These are phyloP conservation scores for Parastagonospora nodorum DNA, from an alignment of 2,329 filamentous ascomycete genomes.

Conservation along the genomic window DNA sequence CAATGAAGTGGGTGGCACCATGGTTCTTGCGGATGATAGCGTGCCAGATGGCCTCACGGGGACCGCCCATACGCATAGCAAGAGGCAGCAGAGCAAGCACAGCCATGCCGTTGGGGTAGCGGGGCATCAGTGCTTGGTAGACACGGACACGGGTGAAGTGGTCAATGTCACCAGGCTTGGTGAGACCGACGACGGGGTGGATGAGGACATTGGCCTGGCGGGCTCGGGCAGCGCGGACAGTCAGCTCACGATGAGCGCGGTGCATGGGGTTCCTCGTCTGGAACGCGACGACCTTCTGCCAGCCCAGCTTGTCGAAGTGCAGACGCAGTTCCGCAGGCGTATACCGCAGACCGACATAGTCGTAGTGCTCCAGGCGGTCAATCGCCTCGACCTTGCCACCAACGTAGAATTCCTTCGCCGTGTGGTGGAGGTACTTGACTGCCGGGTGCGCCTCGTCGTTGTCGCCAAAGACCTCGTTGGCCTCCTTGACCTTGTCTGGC, in stretches of 20 bases:
- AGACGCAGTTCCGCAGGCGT: slow-evolving; percentile 89
- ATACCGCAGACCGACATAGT: slow-evolving; percentile 96
- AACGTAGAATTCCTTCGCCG: slow-evolving; percentile 85
- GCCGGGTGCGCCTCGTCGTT: slow-evolving; percentile 85
- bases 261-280: slow-evolving; percentile 99
- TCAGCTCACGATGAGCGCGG: slow-evolving; percentile 95
- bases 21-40: slow-evolving; percentile 99
- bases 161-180: slow-evolving; percentile 98
- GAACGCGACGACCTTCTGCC: slow-evolving; percentile 97
- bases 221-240: slow-evolving; percentile 91
- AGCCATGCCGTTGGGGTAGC: slow-evolving; percentile 99
- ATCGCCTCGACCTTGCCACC: slow-evolving; percentile 96
- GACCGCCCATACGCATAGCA: slow-evolving; percentile 99
- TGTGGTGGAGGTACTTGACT: slow-evolving; percentile 84
- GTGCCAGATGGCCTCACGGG: slow-evolving; percentile 98
- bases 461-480: slow-evolving; percentile 91
- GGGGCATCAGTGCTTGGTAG: slow-evolving; percentile 93
- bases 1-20: slow-evolving; percentile 98
- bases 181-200: slow-evolving; percentile 96
- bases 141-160: slow-evolving; percentile 99
- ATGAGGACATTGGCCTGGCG: slow-evolving; percentile 99
- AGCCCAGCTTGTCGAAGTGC: slow-evolving; percentile 99
- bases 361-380: slow-evolving; percentile 96
- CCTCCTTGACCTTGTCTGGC: slow-evolving; percentile 95
- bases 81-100: slow-evolving; percentile 92